Evolutionary conservation across 2,329 filamentous ascomycete species (phyloP).

Genomic region (Aspergillus amoenus): DNA sequence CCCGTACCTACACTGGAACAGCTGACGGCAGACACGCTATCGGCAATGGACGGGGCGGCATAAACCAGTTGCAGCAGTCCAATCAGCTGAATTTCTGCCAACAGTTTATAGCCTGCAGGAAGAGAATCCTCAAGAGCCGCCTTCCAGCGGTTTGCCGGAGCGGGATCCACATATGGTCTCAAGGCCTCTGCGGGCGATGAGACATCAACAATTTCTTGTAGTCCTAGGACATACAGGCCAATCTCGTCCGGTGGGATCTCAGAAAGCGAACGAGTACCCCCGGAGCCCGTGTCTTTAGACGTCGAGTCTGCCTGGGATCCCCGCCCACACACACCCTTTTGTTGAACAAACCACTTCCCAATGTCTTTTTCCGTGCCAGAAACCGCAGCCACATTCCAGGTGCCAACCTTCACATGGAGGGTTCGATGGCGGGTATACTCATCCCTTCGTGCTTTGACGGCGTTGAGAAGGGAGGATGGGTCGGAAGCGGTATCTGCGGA

Average conservation of each 20-base stretch:
- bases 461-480: slow-evolving; percentile 52
- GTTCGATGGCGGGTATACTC: slow-evolving; percentile 77
- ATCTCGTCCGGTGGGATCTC: slow-evolving; percentile 59
- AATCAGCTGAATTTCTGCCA: slow-evolving; percentile 81
- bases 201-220: slow-evolving; percentile 91
- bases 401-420: slow-evolving; percentile 83
- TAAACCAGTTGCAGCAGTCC: slow-evolving; percentile 84
- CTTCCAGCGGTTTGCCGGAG: slow-evolving; percentile 76
- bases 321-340: slow-evolving; percentile 66
- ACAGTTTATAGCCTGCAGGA: slow-evolving; percentile 71
- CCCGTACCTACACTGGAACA: slow-evolving; percentile 84
- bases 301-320: slow-evolving; percentile 43
- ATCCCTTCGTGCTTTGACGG: slow-evolving; percentile 67
- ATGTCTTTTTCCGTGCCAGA: slow-evolving; percentile 86
- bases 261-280: slow-evolving; percentile 18
- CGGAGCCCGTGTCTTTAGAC: slow-evolving; percentile 13
- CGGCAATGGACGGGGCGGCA: slow-evolving; percentile 72
- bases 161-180: slow-evolving; percentile 71
- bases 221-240: slow-evolving; percentile 81
- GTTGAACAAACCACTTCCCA: slow-evolving; percentile 81
- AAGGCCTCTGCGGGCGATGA: slow-evolving; percentile 77
- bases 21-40: slow-evolving; percentile 77
- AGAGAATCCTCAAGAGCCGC: slow-evolving; percentile 70
- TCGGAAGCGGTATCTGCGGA: slow-evolving; percentile 24
- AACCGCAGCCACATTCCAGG: slow-evolving; percentile 90